Percentiles rank a stretch among this genome's conserved stretches.
Conservation (phyloP, 176 grass and related monocot genomes). For the Ensete glaucum region DNA sequence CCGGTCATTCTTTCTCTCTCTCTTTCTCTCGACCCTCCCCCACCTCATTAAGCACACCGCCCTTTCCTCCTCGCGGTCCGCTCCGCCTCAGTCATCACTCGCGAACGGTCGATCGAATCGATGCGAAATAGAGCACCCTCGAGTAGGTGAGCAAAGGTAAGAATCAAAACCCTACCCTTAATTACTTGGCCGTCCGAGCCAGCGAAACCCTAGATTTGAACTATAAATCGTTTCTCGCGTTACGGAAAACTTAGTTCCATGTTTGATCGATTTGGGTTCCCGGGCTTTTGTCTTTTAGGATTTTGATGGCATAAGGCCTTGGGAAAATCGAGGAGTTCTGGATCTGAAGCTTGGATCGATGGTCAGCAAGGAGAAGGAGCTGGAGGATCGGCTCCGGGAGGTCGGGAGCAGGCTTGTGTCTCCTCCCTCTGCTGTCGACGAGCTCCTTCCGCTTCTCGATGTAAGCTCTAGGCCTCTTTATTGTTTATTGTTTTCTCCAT, state of each 20-base stretch:
- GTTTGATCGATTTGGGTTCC: too few species aligned
- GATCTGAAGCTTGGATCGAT: not conserved
- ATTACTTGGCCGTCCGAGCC: not conserved
- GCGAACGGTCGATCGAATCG: not conserved
- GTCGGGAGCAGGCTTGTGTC: slow-evolving; percentile 27
- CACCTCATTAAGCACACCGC: not conserved
- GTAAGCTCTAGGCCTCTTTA: slow-evolving; percentile 21
- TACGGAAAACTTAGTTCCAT: too few species aligned
- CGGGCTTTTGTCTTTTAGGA: not conserved
- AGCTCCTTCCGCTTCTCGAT: slow-evolving; percentile 31
- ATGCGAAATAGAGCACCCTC: not conserved
- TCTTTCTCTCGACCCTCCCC: not conserved
- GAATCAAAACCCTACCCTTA: not conserved
- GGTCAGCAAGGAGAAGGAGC: slow-evolving; percentile 22
- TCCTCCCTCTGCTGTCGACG: slow-evolving; percentile 22
- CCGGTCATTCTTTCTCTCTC: not conserved
- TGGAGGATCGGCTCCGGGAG: slow-evolving; percentile 40
- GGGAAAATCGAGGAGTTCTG: not conserved
- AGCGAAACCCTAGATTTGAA: not conserved
- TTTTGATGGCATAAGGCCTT: not conserved
- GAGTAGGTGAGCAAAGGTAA: not conserved
- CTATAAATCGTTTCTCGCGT: not conserved
- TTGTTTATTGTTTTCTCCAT: not conserved
- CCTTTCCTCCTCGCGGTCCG: not conserved
- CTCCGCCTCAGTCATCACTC: too few species aligned